Conservation (phyloP, 768 basidiomycete species). For the Lactifluus hygrophoroides region DNA sequence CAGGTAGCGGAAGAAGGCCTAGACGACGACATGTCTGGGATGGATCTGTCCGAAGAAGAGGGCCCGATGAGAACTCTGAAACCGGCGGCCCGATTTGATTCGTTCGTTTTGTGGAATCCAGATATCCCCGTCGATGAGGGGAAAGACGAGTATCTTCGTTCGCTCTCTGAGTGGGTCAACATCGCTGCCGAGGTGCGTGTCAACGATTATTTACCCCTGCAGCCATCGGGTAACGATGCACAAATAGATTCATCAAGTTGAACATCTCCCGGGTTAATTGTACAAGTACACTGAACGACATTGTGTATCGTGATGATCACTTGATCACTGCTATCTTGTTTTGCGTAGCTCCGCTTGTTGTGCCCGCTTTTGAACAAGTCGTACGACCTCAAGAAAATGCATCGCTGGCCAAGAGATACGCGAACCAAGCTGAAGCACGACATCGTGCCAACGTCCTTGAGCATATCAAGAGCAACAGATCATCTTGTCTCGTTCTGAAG, state of each 20-base stretch:
- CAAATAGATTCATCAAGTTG: conserved; percentile 5
- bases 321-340: not conserved
- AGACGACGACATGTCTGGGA: conserved; percentile 20
- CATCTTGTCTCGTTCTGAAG: not conserved
- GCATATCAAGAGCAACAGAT: too few species aligned
- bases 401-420: not conserved
- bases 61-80: conserved; percentile 31
- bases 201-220: too few species aligned
- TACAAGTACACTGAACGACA: not conserved
- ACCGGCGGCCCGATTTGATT: conserved; percentile 49
- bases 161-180: conserved; percentile 62
- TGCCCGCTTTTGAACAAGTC: not conserved
- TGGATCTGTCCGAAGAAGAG: conserved; percentile 18
- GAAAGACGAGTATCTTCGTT: conserved; percentile 61
- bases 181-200: conserved; percentile 52
- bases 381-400: not conserved
- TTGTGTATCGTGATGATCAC: not conserved
- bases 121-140: conserved; percentile 64
- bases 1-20: conserved; percentile 24
- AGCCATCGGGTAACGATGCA: not conserved
- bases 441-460: too few species aligned
- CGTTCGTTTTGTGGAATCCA: conserved; percentile 68
- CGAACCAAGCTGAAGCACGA: not conserved
- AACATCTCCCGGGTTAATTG: not conserved
- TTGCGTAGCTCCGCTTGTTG: not conserved